Percentiles rank a stretch among this genome's conserved stretches.
phyloP scores from a whole-genome alignment of 1,139 yeast species.

The Diutina neorugosa region DNA sequence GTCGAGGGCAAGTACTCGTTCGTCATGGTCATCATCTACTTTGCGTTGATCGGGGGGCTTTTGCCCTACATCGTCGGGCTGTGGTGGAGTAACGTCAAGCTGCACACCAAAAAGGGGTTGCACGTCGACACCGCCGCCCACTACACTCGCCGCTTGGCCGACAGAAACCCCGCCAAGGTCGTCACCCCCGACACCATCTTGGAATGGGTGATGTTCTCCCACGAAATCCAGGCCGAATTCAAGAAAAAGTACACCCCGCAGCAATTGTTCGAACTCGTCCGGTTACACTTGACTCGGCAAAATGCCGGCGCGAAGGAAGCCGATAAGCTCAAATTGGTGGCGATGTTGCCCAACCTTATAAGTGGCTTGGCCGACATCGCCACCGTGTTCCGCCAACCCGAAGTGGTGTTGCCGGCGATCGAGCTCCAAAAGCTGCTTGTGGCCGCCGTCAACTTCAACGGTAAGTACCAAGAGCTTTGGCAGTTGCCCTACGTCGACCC shows the following conservation, averaged over 20 bases:
- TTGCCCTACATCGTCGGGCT: slow-evolving; percentile 70
- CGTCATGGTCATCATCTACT: slow-evolving; percentile 50
- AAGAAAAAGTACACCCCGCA: slow-evolving; percentile 5
- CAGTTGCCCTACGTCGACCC: slow-evolving; percentile 70
- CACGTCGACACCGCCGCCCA: slow-evolving; percentile 72
- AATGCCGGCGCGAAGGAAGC: slow-evolving; percentile 38
- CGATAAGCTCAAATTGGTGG: slow-evolving; percentile 43
- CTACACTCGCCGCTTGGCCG: slow-evolving; percentile 52
- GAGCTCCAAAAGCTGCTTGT: slow-evolving; percentile 63
- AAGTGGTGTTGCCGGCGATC: slow-evolving; percentile 46
- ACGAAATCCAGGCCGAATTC: slow-evolving; percentile 42
- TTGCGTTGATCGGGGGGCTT: slow-evolving; percentile 60
- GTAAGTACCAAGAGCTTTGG: slow-evolving; percentile 48
- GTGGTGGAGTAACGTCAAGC: slow-evolving; percentile 86
- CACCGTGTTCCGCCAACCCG: slow-evolving; percentile 62
- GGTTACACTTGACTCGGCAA: slow-evolving; percentile 22
- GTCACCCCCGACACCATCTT: slow-evolving; percentile 50
- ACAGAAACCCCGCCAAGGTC: slow-evolving; percentile 68
- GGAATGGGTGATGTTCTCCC: slow-evolving; percentile 48
- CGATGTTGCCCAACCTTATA: slow-evolving; percentile 54
- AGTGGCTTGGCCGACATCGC: slow-evolving; percentile 75
- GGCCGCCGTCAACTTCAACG: slow-evolving; percentile 62
- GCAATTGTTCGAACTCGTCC: not conserved
- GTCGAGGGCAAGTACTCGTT: slow-evolving; percentile 77
- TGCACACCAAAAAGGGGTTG: slow-evolving; percentile 74